phyloP scores from a whole-genome alignment of 768 basidiomycete species.

The Boletus tomentosulus region DNA sequence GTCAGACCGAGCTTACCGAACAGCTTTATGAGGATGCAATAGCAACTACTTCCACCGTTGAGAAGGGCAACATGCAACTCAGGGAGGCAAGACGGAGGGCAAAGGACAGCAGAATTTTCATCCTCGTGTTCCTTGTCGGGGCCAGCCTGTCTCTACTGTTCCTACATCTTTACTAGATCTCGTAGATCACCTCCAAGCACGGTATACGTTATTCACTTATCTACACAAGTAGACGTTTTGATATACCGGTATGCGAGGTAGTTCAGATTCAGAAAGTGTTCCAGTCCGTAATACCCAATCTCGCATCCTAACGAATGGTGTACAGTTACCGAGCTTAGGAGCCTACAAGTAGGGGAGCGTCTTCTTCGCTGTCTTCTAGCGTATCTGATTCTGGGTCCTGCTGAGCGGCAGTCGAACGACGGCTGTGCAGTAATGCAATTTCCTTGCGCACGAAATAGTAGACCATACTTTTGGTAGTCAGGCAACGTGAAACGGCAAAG shows the following conservation, averaged over 20 bases:
- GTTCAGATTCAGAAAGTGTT: neutral
- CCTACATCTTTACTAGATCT: constrained; percentile 80
- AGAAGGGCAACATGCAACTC: constrained; percentile 87
- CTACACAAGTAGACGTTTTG: neutral
- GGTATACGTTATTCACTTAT: constrained; percentile 4
- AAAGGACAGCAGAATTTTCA: constrained; percentile 83
- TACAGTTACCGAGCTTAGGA: neutral
- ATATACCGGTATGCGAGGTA: neutral
- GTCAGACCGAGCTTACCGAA: constrained; percentile 90
- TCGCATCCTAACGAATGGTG: neutral
- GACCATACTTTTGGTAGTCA: constrained; percentile 48
- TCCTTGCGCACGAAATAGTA: constrained; percentile 62
- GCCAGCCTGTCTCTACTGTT: constrained; percentile 90
- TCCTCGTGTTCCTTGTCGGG: constrained; percentile 88
- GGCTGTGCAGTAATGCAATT: constrained; percentile 49
- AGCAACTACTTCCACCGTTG: constrained; percentile 77
- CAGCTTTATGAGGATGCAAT: constrained; percentile 94
- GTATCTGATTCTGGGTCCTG: constrained; percentile 48
- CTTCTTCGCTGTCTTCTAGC: constrained; percentile 57
- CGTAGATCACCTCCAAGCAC: constrained; percentile 1
- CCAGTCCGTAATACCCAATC: neutral
- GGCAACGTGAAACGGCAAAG: constrained; percentile 8
- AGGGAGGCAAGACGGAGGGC: constrained; percentile 84
- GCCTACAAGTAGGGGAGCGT: constrained; percentile 46
- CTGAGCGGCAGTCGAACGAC: constrained; percentile 47